Conservation (phyloP, 139 green algal genomes). For the Chlorella sp. region DNA sequence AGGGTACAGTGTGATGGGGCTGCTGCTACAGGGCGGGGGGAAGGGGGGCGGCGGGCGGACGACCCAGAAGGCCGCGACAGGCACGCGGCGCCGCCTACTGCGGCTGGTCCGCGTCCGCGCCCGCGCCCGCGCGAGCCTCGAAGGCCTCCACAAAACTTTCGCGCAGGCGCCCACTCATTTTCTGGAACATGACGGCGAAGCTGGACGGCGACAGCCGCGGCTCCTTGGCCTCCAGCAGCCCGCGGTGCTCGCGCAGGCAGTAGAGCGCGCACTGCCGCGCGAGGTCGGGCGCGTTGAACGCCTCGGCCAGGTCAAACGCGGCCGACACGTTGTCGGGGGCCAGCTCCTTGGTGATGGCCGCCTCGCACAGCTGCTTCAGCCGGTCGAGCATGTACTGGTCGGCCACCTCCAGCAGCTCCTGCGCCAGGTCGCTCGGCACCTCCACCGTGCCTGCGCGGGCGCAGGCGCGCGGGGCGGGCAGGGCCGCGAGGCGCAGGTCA, state of each 20-base stretch:
- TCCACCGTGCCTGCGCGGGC: conserved; percentile 56
- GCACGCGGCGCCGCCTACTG: too few relatives aligned
- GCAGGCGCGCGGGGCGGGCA: neutral
- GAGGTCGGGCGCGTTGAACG: conserved; percentile 81
- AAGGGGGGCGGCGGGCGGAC: too few relatives aligned
- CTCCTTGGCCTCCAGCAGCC: conserved; percentile 51
- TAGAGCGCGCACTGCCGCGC: conserved; percentile 85
- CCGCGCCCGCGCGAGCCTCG: too few relatives aligned
- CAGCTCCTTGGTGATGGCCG: conserved; percentile 74
- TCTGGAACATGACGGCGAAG: too few relatives aligned
- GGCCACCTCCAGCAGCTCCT: conserved; percentile 73
- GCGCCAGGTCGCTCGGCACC: conserved; percentile 64
- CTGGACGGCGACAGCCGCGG: too few relatives aligned
- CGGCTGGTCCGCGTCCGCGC: too few relatives aligned
- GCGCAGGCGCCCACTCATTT: too few relatives aligned
- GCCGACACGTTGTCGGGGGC: conserved; percentile 76
- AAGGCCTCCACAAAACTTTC: too few relatives aligned
- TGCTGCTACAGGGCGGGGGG: too few relatives aligned
- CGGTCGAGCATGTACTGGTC: conserved; percentile 97
- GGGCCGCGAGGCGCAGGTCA: too few relatives aligned
- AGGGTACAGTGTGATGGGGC: too few relatives aligned
- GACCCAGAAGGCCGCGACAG: too few relatives aligned
- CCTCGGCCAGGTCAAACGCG: conserved; percentile 84
- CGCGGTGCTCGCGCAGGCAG: conserved; percentile 80
- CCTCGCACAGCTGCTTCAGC: conserved; percentile 93